Evolutionary conservation across 441 rosid genomes (phyloP), one percentile per base, ranked within the genome.

Genomic region (Adansonia rubrostipa): DNA sequence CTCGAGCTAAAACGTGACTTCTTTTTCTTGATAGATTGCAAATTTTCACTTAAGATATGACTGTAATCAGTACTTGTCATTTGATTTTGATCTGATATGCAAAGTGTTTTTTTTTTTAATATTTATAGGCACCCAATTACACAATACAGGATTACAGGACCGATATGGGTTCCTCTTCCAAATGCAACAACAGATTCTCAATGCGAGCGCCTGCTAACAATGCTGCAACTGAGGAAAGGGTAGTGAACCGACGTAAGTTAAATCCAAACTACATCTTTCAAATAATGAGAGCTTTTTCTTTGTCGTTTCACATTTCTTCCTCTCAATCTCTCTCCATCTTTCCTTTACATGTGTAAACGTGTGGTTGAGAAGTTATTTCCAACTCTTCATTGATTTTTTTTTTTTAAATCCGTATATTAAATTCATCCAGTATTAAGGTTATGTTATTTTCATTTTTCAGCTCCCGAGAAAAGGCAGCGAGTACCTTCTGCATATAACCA

Each of bases 401-500:
- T 24, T 24, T 24, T 0, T 24, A 24, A 15, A 15, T 62, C 28
- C 6, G 40, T 13, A 62, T 2, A 5, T 28, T 4, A 24, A 28
- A 24, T 24, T 24, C 28, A 24, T 24, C 5, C 24, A 28, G 42
- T 11, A 14, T 20, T 78, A 5, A 77, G 56, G 84, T 64, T 74
- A 17, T 79, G 85, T 86, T 83, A 47, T 72, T 87, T 81, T 83
- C 79, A 48, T 24, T 74, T 80, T 84, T 83, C 96, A 95, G 99
- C 96, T 88, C 92, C 96, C 73, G 98, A 92, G 93, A 93, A 95
- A 89, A 86, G 97, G 87, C 99, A 91, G 90, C 93, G 99, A 81
- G 94, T 93, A 62, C 98, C 97, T 84, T 95, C 99, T 81, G 99
- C 99, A 3, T 95, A 95, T 80, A 95, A 95, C 61, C 99, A 93